phyloP scores from a whole-genome alignment of 495 filamentous ascomycete genomes.

The Podospora appendiculata region DNA sequence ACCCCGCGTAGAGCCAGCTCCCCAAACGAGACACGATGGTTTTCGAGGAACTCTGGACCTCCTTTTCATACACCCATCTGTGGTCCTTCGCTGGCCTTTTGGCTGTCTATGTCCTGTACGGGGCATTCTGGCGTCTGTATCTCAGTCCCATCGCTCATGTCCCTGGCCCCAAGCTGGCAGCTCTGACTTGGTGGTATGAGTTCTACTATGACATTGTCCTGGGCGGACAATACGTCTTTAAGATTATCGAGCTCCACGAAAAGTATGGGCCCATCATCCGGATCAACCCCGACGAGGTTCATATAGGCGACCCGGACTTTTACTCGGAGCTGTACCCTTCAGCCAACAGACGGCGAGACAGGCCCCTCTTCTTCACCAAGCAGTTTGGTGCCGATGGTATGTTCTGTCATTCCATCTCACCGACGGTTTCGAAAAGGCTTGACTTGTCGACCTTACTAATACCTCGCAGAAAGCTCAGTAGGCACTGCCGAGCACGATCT shows the following conservation, averaged over 20 bases:
- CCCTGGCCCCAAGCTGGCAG: slow-evolving; percentile 47
- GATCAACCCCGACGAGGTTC: slow-evolving; percentile 43
- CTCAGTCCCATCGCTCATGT: slow-evolving; percentile 21
- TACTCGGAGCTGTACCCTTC: slow-evolving; percentile 28
- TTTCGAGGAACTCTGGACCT: not conserved
- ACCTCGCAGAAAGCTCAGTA: not conserved
- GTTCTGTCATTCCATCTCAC: not conserved
- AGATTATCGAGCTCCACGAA: slow-evolving; percentile 15
- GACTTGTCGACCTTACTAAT: not conserved
- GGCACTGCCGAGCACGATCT: slow-evolving; percentile 10
- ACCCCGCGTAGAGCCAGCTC: no score
- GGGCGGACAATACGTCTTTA: slow-evolving; percentile 8
- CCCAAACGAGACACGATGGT: not conserved
- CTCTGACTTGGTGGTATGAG: slow-evolving; percentile 41
- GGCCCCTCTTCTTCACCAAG: not conserved
- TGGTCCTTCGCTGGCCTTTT: not conserved
- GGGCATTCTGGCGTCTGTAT: not conserved
- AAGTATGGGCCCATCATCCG: slow-evolving; percentile 40
- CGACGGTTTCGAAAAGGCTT: not conserved
- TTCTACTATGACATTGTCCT: slow-evolving; percentile 31
- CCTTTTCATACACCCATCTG: not conserved
- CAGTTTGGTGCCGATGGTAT: slow-evolving; percentile 3
- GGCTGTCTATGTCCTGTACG: not conserved
- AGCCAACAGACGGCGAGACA: slow-evolving; percentile 3
- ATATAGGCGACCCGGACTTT: slow-evolving; percentile 34